A percentile compares a stretch with the other conserved stretches of the same genome.
Evolutionary conservation across 495 filamentous ascomycete species (phyloP).

Genomic region (Penicillium steckii): DNA sequence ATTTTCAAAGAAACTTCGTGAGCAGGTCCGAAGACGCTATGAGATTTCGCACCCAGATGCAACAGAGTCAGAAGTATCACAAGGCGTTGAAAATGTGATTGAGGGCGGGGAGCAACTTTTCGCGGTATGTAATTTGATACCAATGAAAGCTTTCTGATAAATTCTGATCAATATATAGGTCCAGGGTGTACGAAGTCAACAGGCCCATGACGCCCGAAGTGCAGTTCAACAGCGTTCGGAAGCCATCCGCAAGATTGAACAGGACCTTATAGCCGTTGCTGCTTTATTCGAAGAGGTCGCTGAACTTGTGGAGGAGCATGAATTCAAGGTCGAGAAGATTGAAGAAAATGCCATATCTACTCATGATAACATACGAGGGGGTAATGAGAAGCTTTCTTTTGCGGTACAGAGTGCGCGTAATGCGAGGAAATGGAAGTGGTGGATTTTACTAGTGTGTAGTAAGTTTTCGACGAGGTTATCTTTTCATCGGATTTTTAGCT

Average conservation of each 20-base stretch:
- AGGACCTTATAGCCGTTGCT: conserved; percentile 69
- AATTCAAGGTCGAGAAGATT: conserved; percentile 61
- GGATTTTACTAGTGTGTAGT: conserved; percentile 71
- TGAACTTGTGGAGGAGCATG: conserved; percentile 69
- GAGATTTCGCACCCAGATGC: conserved; percentile 75
- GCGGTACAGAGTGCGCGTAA: conserved; percentile 66
- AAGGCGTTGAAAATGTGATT: conserved; percentile 61
- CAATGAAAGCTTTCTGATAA: neutral
- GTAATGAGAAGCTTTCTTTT: conserved; percentile 62
- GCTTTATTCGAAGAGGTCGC: conserved; percentile 78
- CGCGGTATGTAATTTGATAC: conserved; percentile 34
- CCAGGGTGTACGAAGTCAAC: conserved; percentile 68
- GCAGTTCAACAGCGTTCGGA: conserved; percentile 72
- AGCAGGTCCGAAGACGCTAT: conserved; percentile 73
- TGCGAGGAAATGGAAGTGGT: conserved; percentile 86
- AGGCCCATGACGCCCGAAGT: conserved; percentile 50
- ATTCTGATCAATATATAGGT: conserved; percentile 31
- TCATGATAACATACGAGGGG: conserved; percentile 63
- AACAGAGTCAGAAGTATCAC: conserved; percentile 64
- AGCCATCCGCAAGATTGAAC: conserved; percentile 77
- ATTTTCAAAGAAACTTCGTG: conserved; percentile 62
- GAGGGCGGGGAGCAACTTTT: conserved; percentile 62
- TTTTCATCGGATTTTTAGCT: neutral
- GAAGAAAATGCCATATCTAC: conserved; percentile 69
- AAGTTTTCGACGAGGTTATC: conserved; percentile 34